Evolutionary conservation across 768 basidiomycete genomes (phyloP).

Genomic region (Termitomyces sp.): DNA sequence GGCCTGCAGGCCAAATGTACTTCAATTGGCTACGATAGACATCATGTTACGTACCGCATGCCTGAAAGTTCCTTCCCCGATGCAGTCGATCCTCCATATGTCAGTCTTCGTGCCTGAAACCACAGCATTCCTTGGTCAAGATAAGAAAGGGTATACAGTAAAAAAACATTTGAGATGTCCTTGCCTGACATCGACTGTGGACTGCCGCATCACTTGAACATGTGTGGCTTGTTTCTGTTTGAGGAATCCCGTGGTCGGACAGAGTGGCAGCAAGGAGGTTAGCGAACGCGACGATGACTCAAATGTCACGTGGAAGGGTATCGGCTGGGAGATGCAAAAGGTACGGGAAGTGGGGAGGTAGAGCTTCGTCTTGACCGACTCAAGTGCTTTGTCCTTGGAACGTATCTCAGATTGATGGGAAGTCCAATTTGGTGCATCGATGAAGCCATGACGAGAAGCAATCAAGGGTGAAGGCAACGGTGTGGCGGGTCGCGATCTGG

Average conservation of each 20-base stretch:
- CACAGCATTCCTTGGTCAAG: conserved; percentile 36
- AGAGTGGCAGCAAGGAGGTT: conserved; percentile 55
- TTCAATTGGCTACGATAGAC: background rate
- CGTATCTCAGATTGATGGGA: conserved; percentile 36
- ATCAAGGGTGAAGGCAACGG: conserved; percentile 46
- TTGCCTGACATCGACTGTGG: conserved; percentile 61
- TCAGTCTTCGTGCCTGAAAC: conserved; percentile 57
- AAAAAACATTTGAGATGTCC: background rate
- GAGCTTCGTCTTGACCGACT: conserved; percentile 37
- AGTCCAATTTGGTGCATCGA: conserved; percentile 47
- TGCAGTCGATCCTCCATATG: conserved; percentile 64
- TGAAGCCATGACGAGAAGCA: conserved; percentile 34
- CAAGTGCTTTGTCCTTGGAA: conserved; percentile 33
- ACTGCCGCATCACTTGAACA: conserved; percentile 63
- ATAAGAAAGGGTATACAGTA: background rate
- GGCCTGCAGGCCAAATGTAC: conserved; percentile 34
- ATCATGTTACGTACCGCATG: conserved; percentile 40
- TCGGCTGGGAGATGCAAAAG: conserved; percentile 52
- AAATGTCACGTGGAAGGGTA: conserved; percentile 67
- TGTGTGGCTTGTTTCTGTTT: conserved; percentile 37
- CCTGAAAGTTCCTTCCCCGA: conserved; percentile 61
- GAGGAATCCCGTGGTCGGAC: conserved; percentile 39
- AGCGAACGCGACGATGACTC: conserved; percentile 54
- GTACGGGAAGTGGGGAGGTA: conserved; percentile 59
- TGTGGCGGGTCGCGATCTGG: conserved; percentile 57